Evolutionary conservation across 2,329 filamentous ascomycete species (phyloP).

Genomic region (Cytospora paraplurivora): DNA sequence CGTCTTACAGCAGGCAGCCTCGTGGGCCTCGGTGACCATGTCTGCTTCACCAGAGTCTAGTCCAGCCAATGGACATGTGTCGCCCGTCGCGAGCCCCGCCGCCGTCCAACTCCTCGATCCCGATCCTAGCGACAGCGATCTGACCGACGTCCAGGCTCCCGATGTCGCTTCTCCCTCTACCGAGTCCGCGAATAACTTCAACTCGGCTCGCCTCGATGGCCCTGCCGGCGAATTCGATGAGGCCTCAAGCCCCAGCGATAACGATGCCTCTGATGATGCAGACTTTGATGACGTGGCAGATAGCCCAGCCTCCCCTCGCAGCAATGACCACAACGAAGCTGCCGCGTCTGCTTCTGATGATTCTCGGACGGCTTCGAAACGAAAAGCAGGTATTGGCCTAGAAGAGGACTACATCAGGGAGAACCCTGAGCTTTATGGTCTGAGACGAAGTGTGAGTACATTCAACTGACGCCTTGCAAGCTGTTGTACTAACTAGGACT

Average conservation of each 20-base stretch:
- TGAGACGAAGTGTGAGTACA: constrained; percentile 78
- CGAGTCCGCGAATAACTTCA: constrained; percentile 35
- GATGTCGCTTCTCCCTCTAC: constrained; percentile 39
- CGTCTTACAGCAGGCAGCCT: constrained; percentile 60
- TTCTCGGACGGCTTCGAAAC: constrained; percentile 70
- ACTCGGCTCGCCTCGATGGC: constrained; percentile 43
- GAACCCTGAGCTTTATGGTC: constrained; percentile 92
- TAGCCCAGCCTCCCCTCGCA: constrained; percentile 52
- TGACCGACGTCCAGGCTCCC: constrained; percentile 68
- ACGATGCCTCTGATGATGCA: constrained; percentile 65
- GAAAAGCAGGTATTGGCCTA: constrained; percentile 63
- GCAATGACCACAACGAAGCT: constrained; percentile 54
- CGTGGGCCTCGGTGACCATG: constrained; percentile 64
- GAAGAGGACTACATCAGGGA: constrained; percentile 85
- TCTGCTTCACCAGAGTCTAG: constrained; percentile 63
- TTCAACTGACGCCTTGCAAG: background rate
- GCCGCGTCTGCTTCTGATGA: constrained; percentile 67
- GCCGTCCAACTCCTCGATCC: constrained; percentile 43
- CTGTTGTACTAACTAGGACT: constrained; percentile 15
- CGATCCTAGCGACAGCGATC: constrained; percentile 70
- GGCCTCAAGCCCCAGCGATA: constrained; percentile 50
- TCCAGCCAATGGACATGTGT: constrained; percentile 67
- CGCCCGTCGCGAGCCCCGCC: constrained; percentile 53
- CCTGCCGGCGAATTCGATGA: constrained; percentile 44
- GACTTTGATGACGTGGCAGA: constrained; percentile 74